phyloP scores from a whole-genome alignment of 495 filamentous ascomycete species.

The Aspergillus campestris region DNA sequence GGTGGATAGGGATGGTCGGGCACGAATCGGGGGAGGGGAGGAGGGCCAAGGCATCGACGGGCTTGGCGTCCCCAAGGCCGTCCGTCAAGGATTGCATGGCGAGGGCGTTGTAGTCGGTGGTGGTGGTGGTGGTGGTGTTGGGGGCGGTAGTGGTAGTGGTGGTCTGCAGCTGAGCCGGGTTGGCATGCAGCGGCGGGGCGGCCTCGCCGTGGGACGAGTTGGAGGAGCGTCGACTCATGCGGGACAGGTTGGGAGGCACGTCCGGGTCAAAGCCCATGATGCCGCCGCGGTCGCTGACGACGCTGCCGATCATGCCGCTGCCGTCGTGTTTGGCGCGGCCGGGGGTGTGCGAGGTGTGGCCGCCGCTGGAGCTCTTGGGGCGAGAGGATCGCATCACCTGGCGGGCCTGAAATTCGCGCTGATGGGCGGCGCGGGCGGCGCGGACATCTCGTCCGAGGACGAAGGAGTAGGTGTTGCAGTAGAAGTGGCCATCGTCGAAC shows the following conservation, averaged over 20 bases:
- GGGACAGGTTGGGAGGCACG: constrained; percentile 32
- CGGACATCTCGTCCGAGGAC: constrained; percentile 58
- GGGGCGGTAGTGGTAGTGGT: constrained; percentile 15
- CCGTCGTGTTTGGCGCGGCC: constrained; percentile 39
- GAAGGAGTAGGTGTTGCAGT: constrained; percentile 60
- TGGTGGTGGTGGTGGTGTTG: constrained; percentile 14
- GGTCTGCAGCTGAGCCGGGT: constrained; percentile 34
- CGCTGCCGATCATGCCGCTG: constrained; percentile 40
- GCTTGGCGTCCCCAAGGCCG: constrained; percentile 27
- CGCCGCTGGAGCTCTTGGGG: constrained; percentile 40
- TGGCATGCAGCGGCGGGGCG: constrained; percentile 31
- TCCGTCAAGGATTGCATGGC: constrained; percentile 39
- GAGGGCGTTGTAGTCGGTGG: constrained; percentile 40
- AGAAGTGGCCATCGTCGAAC: constrained; percentile 65
- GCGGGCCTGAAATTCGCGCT: constrained; percentile 37
- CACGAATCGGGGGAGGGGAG: constrained; percentile 49
- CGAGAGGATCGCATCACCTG: constrained; percentile 33
- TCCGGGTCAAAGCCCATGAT: constrained; percentile 50
- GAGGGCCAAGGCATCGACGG: constrained; percentile 32
- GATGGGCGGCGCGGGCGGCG: constrained; percentile 43
- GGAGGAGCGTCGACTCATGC: constrained; percentile 43
- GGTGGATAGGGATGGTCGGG: constrained; percentile 75
- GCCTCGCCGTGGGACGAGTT: constrained; percentile 35
- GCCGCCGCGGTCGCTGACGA: constrained; percentile 52
- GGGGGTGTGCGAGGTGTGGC: constrained; percentile 39